Percentiles rank a stretch among this genome's conserved stretches.
Evolutionary conservation across 2,329 filamentous ascomycete species (phyloP).

Genomic region (Orbilia oligospora): DNA sequence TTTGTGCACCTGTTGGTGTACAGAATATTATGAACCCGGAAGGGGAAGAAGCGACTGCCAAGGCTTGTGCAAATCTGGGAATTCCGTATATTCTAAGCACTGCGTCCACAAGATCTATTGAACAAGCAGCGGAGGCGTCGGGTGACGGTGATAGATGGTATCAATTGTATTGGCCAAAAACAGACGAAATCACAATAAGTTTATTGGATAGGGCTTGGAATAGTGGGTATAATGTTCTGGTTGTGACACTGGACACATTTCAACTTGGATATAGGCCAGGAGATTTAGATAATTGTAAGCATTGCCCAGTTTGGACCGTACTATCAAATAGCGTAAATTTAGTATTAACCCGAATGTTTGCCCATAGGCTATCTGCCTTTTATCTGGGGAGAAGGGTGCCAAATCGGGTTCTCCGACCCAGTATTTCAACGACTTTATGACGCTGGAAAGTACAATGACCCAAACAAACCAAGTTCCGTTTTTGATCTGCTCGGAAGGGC

Average conservation of each 20-base stretch:
- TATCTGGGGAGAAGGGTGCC: slow-evolving; percentile 67
- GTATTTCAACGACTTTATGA: slow-evolving; percentile 75
- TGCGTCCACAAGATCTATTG: slow-evolving; percentile 74
- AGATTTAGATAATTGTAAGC: slow-evolving; percentile 76
- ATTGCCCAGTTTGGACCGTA: slow-evolving; percentile 62
- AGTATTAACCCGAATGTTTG: not conserved
- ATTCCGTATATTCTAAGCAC: slow-evolving; percentile 79
- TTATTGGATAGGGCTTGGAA: slow-evolving; percentile 75
- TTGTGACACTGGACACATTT: slow-evolving; percentile 82
- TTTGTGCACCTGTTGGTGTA: slow-evolving; percentile 76
- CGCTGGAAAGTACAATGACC: slow-evolving; percentile 66
- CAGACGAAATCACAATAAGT: slow-evolving; percentile 76
- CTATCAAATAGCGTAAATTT: not conserved
- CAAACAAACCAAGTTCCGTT: slow-evolving; percentile 69
- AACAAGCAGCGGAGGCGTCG: slow-evolving; percentile 76
- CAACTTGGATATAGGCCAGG: slow-evolving; percentile 78
- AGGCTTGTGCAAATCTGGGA: slow-evolving; percentile 74
- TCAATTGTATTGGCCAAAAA: slow-evolving; percentile 81
- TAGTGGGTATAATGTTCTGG: slow-evolving; percentile 76
- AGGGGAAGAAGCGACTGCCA: slow-evolving; percentile 75
- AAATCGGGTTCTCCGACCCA: slow-evolving; percentile 77
- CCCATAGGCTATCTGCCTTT: slow-evolving; percentile 44
- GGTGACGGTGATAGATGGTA: slow-evolving; percentile 76
- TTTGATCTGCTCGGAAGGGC: slow-evolving; percentile 43
- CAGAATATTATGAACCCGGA: slow-evolving; percentile 78